Evolutionary conservation across 805 yeast species (phyloP), one percentile per base, ranked within the genome.

Genomic region (Wickerhamiella musiphila): DNA sequence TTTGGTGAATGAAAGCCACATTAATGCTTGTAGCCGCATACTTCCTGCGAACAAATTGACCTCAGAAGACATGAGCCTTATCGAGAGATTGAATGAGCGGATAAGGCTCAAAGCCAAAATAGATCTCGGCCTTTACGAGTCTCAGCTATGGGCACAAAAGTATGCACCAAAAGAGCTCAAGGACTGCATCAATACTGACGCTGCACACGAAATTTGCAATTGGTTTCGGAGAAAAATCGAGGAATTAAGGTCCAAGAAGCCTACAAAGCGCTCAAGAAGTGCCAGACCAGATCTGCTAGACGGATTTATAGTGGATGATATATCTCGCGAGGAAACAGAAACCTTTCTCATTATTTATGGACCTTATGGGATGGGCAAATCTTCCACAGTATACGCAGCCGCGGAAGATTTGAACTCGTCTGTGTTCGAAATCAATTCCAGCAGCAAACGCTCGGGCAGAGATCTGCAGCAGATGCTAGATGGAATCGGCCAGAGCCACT

Each of bases 401-500:
- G 70, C 77, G 47, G 57, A 66, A 7, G 71, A 69, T 28, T 41
- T 73, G 7, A 58, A 61, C 13, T 84, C 84, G 0, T 78, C 73
- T 43, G 77, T 84, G 3, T 75, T 78, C 49, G 96, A 86, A 49
- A 61, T 84, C 18, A 81, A 79, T 49, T 60, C 83, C 0, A 68
- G 82, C n/a, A 74, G 70, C 42, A 58, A 68, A 20, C 60, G 96
- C 47, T 68, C 82, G 1, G 68, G 75, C 29, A 77, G 70, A 48
- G 86, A 78, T 38, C 63, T 86, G 10, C 56, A 62, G 32, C 66
- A 70, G 17, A 67, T 51, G 19, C 58, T 86, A 23, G 72, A 66
- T 30, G 95, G 92, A 45, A 66, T 83, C 33, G 72, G 86, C 35
- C 84, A 94, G 4, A 77, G 93, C 0, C 82, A 81, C 37, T 57